Conservation (phyloP, 2,329 filamentous ascomycete genomes). For the Fusarium nelsonii region DNA sequence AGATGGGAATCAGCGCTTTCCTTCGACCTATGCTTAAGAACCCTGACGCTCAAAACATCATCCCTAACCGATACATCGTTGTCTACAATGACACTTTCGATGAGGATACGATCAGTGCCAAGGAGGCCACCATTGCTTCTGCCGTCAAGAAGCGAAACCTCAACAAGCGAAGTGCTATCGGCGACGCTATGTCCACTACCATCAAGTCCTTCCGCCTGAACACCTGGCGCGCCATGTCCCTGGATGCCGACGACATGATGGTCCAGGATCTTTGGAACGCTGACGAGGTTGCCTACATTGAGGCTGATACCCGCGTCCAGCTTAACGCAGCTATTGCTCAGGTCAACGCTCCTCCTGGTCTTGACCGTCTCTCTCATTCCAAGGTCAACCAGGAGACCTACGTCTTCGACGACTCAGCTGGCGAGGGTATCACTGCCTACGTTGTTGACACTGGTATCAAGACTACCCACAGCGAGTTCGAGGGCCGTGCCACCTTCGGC, state of each 20-base stretch:
- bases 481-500: conserved; percentile 66
- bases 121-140: conserved; percentile 62
- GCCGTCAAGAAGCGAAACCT: conserved; percentile 69
- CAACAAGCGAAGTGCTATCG: conserved; percentile 62
- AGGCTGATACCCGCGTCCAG: conserved; percentile 65
- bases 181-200: conserved; percentile 61
- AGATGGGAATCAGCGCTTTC: conserved; percentile 46
- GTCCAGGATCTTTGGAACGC: conserved; percentile 63
- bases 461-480: conserved; percentile 66
- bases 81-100: conserved; percentile 70
- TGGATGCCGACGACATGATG: conserved; percentile 65
- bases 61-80: conserved; percentile 72
- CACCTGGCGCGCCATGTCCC: conserved; percentile 65
- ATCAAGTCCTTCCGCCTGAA: conserved; percentile 62
- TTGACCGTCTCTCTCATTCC: conserved; percentile 65
- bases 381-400: conserved; percentile 50
- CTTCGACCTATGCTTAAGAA: conserved; percentile 62
- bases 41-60: conserved; percentile 59
- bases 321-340: conserved; percentile 61
- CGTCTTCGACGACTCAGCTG: conserved; percentile 65
- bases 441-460: conserved; percentile 75
- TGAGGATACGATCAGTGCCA: conserved; percentile 61
- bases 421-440: conserved; percentile 70
- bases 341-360: conserved; percentile 64
- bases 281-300: conserved; percentile 64